A percentile compares a stretch with the other conserved stretches of the same genome.
Conservation (phyloP, 441 rosid species). For the Populus trichocarpa region DNA sequence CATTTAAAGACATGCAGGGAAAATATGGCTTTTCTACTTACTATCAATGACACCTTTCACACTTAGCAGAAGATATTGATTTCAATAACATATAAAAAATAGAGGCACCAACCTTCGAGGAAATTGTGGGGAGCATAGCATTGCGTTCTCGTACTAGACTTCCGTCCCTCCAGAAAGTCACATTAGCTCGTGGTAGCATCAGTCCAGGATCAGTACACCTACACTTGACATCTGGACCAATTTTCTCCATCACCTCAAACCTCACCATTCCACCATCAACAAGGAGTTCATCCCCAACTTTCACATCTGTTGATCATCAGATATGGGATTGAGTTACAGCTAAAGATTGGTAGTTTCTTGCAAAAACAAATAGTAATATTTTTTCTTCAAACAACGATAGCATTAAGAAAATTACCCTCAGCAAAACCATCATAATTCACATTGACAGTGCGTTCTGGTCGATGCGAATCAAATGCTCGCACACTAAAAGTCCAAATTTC, state of each 20-base stretch:
- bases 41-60: background rate
- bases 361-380: background rate
- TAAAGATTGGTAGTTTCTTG: background rate
- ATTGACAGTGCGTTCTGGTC: slow-evolving; percentile 72
- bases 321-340: background rate
- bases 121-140: slow-evolving; percentile 96
- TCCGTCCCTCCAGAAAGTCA: slow-evolving; percentile 96
- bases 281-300: slow-evolving; percentile 86
- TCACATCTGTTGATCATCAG: slow-evolving; percentile 53
- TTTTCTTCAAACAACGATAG: background rate
- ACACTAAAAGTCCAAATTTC: slow-evolving; percentile 96
- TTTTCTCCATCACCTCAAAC: slow-evolving; percentile 92
- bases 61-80: background rate
- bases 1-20: background rate
- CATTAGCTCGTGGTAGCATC: slow-evolving; percentile 89
- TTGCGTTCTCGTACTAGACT: slow-evolving; percentile 88
- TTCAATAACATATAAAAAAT: background rate
- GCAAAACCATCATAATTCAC: slow-evolving; percentile 97
- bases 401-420: slow-evolving; percentile 53
- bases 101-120: slow-evolving; percentile 63
- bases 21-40: background rate
- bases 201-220: slow-evolving; percentile 89
- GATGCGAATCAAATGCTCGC: slow-evolving; percentile 68
- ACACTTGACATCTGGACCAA: slow-evolving; percentile 94
- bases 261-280: slow-evolving; percentile 99